phyloP scores from a whole-genome alignment of 2,329 filamentous ascomycete genomes.

The Apiospora koreana region DNA sequence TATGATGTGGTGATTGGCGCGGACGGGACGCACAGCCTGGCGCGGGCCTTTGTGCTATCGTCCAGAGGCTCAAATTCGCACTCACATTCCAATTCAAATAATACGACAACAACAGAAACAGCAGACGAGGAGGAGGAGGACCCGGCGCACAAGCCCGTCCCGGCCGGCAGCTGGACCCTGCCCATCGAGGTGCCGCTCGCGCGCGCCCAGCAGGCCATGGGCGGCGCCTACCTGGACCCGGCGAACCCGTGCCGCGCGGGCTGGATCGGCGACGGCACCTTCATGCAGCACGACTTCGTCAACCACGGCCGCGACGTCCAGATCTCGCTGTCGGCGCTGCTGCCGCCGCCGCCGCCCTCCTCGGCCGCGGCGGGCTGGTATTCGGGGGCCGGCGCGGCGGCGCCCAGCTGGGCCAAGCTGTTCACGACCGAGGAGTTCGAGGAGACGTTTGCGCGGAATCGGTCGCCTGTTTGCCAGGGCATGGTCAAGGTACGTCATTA shows the following conservation, averaged over 20 bases:
- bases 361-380: too few species aligned
- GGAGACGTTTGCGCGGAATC: constrained; percentile 25
- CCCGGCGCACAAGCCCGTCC: constrained; percentile 20
- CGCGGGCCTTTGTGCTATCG: constrained; percentile 27
- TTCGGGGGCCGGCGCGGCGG: not conserved
- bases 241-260: constrained; percentile 23
- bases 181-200: constrained; percentile 27
- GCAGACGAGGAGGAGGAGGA: too few species aligned
- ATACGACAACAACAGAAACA: too few species aligned
- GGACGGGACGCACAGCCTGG: constrained; percentile 26
- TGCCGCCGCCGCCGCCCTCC: constrained; percentile 12
- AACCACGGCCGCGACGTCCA: constrained; percentile 29
- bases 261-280: constrained; percentile 31
- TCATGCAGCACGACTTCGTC: constrained; percentile 27
- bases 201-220: constrained; percentile 28
- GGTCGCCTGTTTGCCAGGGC: constrained; percentile 25
- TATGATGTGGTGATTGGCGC: constrained; percentile 33
- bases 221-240: constrained; percentile 27
- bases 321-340: constrained; percentile 18
- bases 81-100: too few species aligned
- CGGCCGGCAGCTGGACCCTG: constrained; percentile 30
- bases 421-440: constrained; percentile 33
- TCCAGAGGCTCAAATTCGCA: too few species aligned
- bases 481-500: constrained; percentile 28
- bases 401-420: constrained; percentile 26